Evolutionary conservation across 73 alveolate genomes (phyloP).

Genomic region (Symbiodinium pilosum): DNA sequence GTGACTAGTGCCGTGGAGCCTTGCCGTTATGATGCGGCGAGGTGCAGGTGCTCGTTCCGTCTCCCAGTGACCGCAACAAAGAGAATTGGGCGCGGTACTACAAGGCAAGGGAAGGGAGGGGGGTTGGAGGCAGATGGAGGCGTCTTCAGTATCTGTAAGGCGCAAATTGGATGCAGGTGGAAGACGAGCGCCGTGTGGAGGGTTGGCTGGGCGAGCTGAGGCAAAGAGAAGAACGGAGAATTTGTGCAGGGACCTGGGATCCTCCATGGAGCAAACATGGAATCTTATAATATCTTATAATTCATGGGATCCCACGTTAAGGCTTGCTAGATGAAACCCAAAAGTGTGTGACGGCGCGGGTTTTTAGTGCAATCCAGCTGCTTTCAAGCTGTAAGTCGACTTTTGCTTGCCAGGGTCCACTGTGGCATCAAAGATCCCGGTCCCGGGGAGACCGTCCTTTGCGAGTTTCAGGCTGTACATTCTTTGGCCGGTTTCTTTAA

Average conservation of each 20-base stretch:
- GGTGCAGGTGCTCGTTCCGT: constrained; percentile 72
- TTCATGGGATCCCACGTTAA: too few relatives aligned
- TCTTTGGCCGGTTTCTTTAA: too few relatives aligned
- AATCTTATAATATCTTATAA: too few relatives aligned
- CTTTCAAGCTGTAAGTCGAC: too few relatives aligned
- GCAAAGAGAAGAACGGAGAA: background rate
- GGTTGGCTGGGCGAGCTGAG: constrained; percentile 94
- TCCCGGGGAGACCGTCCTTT: constrained; percentile 51
- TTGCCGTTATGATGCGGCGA: background rate
- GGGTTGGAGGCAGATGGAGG: background rate
- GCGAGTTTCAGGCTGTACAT: constrained; percentile 79
- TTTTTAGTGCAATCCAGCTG: too few relatives aligned
- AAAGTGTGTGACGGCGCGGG: too few relatives aligned
- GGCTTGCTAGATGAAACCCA: too few relatives aligned
- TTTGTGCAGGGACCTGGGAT: background rate
- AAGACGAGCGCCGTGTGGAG: constrained; percentile 39
- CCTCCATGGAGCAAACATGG: background rate
- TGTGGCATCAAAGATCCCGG: constrained; percentile 79
- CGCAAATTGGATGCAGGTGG: constrained; percentile 55
- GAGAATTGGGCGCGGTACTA: constrained; percentile 79
- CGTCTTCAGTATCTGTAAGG: background rate
- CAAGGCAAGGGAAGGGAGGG: background rate
- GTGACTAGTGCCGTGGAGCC: background rate
- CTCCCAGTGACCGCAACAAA: constrained; percentile 38
- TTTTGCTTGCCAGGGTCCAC: constrained; percentile 34